Conservation (phyloP, 1,284 basidiomycete species). For the Porogramme epimiltina region DNA sequence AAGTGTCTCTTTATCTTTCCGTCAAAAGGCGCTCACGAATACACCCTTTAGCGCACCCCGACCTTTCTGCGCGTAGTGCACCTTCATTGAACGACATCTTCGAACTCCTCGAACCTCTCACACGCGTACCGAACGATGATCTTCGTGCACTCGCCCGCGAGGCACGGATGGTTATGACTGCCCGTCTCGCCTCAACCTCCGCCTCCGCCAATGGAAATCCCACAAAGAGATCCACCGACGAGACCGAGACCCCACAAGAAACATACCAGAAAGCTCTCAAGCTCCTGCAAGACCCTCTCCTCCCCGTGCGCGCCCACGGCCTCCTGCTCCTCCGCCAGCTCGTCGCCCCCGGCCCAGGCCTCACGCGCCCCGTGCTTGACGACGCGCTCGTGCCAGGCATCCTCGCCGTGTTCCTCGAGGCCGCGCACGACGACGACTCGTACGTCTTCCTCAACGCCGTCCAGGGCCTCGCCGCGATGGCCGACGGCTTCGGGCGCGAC, state of each 20-base stretch:
- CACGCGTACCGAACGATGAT: slow-evolving; percentile 45
- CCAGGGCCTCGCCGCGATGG: slow-evolving; percentile 85
- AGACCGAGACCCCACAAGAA: slow-evolving; percentile 43
- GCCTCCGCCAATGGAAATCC: slow-evolving; percentile 29
- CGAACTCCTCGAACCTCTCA: slow-evolving; percentile 60
- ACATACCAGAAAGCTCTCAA: slow-evolving; percentile 88
- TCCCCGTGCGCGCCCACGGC: slow-evolving; percentile 96
- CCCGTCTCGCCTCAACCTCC: slow-evolving; percentile 66
- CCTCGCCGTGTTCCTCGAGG: slow-evolving; percentile 85
- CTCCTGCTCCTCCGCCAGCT: slow-evolving; percentile 82
- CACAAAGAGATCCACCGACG: slow-evolving; percentile 40
- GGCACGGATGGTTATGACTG: slow-evolving; percentile 80
- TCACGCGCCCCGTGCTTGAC: slow-evolving; percentile 39
- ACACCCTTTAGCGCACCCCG: slow-evolving; percentile 58
- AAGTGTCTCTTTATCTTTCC: slow-evolving; percentile 8
- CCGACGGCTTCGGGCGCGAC: slow-evolving; percentile 74
- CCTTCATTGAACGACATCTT: slow-evolving; percentile 76
- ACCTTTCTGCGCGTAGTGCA: slow-evolving; percentile 60
- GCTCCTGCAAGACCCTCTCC: slow-evolving; percentile 87
- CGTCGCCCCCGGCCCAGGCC: slow-evolving; percentile 43
- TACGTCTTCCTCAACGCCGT: slow-evolving; percentile 95
- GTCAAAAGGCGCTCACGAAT: neutral
- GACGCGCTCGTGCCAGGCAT: slow-evolving; percentile 79
- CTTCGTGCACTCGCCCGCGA: slow-evolving; percentile 70
- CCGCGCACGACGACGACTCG: slow-evolving; percentile 90